Evolutionary conservation across 2,329 filamentous ascomycete genomes (phyloP).

Genomic region (Aphanoascus verrucosus): DNA sequence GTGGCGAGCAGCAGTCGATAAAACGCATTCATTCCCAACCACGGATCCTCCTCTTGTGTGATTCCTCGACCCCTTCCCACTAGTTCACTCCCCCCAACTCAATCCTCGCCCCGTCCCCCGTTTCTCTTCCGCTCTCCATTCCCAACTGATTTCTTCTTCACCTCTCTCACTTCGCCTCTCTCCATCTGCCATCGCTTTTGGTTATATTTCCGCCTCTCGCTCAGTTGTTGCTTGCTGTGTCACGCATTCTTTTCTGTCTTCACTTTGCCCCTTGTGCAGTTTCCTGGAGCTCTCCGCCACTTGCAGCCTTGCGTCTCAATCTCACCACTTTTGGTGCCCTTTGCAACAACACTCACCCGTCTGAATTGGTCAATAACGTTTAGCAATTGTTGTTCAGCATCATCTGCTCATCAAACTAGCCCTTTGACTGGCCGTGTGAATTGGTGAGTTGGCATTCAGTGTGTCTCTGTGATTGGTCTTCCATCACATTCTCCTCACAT

Average conservation of each 20-base stretch:
- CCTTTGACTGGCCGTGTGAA: not conserved
- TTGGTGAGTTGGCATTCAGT: conserved; percentile 6
- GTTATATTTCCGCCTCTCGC: conserved; percentile 2
- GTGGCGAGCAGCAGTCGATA: not conserved
- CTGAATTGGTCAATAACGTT: not conserved
- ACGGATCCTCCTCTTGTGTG: conserved; percentile 2
- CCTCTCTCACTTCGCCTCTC: not conserved
- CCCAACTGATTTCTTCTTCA: not conserved
- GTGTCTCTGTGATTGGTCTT: conserved; percentile 3
- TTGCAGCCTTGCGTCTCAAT: conserved; percentile 2
- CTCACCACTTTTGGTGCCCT: not conserved
- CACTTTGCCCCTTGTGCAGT: not conserved
- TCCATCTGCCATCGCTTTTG: not conserved
- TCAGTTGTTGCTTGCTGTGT: conserved; percentile 9
- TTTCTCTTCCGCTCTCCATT: not conserved
- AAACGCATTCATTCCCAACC: not conserved
- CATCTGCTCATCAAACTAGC: not conserved
- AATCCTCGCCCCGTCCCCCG: not conserved
- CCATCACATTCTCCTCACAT: not conserved
- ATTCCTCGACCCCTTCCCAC: not conserved
- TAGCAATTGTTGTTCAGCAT: not conserved
- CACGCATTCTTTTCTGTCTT: conserved; percentile 15
- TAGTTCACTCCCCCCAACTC: not conserved
- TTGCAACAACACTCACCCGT: not conserved
- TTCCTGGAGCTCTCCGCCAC: not conserved